Conservation (phyloP, 2,329 filamentous ascomycete genomes). For the Cercospora berteroae region DNA sequence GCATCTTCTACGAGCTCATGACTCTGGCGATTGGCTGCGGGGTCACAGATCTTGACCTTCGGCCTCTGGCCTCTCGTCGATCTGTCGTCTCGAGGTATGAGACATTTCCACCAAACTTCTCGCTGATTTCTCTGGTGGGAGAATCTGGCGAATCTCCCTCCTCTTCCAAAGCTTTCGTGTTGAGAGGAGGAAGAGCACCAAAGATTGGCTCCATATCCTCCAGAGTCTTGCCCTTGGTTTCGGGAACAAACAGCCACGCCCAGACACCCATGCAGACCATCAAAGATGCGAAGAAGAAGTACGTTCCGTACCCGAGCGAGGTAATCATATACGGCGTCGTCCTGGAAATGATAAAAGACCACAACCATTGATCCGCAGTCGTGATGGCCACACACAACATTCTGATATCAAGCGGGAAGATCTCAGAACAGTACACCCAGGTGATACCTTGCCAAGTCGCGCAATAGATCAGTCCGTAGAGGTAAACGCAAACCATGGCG, state of each 20-base stretch:
- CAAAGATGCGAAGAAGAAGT: constrained; percentile 40
- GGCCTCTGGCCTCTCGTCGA: not conserved
- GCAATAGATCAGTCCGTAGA: constrained; percentile 55
- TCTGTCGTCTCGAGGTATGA: constrained; percentile 17
- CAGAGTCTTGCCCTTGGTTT: constrained; percentile 60
- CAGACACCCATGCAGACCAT: constrained; percentile 53
- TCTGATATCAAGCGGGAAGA: constrained; percentile 46
- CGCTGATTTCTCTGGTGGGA: constrained; percentile 5
- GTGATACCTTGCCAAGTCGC: constrained; percentile 43
- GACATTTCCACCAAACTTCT: constrained; percentile 18
- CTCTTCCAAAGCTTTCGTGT: constrained; percentile 16
- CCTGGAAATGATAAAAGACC: constrained; percentile 42
- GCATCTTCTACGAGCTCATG: constrained; percentile 12
- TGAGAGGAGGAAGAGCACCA: constrained; percentile 16
- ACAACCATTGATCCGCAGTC: constrained; percentile 42
- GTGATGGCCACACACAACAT: constrained; percentile 43
- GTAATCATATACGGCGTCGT: constrained; percentile 39
- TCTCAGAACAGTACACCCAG: constrained; percentile 48
- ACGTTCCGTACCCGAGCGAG: constrained; percentile 40
- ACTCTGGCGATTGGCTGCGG: constrained; percentile 15
- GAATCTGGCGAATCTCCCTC: constrained; percentile 2
- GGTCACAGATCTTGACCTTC: constrained; percentile 11
- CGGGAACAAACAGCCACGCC: constrained; percentile 67
- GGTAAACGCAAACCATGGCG: constrained; percentile 56
- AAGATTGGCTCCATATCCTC: constrained; percentile 26